phyloP scores from a whole-genome alignment of 2,329 filamentous ascomycete species.

The Pyrenophora graminea region DNA sequence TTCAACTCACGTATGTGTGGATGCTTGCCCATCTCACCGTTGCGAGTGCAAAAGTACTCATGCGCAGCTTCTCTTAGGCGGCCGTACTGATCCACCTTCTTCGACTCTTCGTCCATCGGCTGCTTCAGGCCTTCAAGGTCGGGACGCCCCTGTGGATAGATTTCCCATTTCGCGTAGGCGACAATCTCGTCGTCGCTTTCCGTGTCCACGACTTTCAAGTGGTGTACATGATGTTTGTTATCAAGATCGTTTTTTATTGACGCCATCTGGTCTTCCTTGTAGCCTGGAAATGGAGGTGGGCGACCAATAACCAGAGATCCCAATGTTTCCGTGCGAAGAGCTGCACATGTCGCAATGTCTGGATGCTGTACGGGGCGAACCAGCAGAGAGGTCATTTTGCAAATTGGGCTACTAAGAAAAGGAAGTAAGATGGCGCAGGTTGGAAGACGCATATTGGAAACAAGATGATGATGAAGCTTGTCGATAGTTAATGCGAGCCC shows the following conservation, averaged over 20 bases:
- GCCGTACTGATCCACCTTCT: conserved; percentile 2
- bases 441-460: too few species aligned
- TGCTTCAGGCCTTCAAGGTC: conserved; percentile 2
- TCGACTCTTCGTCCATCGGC: background rate
- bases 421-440: too few species aligned
- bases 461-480: too few species aligned
- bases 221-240: background rate
- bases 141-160: background rate
- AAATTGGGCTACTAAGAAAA: too few species aligned
- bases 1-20: conserved; percentile 4
- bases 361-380: too few species aligned
- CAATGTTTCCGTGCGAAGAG: background rate
- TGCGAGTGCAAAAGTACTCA: conserved; percentile 1
- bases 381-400: too few species aligned
- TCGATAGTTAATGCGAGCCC: too few species aligned
- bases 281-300: conserved; percentile 1
- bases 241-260: background rate
- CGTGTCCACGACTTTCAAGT: too few species aligned
- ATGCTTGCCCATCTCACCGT: background rate
- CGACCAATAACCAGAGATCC: conserved; percentile 3
- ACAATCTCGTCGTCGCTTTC: too few species aligned
- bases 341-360: too few species aligned
- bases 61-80: conserved; percentile 1
- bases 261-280: background rate
- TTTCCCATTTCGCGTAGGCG: conserved; percentile 5